A percentile compares a stretch with the other conserved stretches of the same genome.
These are phyloP conservation scores for Mitragyna speciosa DNA, from an alignment of 257 asterid species.

Conservation along the genomic window DNA sequence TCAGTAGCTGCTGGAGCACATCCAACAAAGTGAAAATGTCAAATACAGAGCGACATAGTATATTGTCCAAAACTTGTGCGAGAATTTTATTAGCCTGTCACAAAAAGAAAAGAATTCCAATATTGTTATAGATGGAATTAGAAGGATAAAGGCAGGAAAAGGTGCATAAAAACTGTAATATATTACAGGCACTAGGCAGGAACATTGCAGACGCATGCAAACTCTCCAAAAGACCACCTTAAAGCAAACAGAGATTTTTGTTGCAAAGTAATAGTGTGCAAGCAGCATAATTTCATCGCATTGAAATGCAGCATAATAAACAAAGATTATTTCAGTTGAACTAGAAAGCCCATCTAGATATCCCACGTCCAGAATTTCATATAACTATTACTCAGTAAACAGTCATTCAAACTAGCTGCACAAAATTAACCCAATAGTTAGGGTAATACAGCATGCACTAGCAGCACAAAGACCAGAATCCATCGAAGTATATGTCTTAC, in stretches of 20 bases:
- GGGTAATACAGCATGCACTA: neutral
- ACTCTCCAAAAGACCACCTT: neutral
- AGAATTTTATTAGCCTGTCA: conserved; percentile 43
- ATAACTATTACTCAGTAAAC: neutral
- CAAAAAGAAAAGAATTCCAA: conserved; percentile 10
- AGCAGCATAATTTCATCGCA: neutral
- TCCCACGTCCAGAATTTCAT: neutral
- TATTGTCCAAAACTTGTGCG: conserved; percentile 55
- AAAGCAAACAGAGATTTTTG: neutral
- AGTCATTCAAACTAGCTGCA: neutral
- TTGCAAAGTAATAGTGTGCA: neutral
- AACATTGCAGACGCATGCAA: neutral
- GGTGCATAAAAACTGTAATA: neutral
- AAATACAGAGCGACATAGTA: conserved; percentile 56
- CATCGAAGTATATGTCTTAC: conserved; percentile 27
- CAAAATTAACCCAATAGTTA: neutral
- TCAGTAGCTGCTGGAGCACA: conserved; percentile 57
- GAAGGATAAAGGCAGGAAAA: neutral
- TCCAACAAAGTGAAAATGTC: conserved; percentile 75
- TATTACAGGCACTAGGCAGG: neutral
- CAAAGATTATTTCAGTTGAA: neutral
- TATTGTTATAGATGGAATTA: conserved; percentile 5
- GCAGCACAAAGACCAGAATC: neutral
- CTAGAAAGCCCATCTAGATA: neutral
- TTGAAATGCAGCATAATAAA: neutral